These are phyloP conservation scores for Ogataea ganodermae DNA, from an alignment of 805 yeast genomes.

Conservation along the genomic window DNA sequence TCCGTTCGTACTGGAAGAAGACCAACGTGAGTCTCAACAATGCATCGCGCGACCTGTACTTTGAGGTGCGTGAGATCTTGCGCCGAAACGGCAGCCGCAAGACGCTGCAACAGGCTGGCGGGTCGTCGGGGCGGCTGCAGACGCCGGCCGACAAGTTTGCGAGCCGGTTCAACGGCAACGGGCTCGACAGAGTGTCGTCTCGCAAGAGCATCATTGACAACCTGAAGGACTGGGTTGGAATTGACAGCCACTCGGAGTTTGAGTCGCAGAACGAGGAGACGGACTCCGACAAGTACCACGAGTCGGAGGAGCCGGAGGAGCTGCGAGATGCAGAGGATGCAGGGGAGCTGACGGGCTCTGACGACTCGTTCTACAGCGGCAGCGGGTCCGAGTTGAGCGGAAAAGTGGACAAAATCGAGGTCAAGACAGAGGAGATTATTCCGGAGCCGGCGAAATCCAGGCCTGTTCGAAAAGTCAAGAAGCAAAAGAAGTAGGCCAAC, in stretches of 20 bases:
- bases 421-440: background rate
- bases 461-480: background rate
- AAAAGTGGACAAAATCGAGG: constrained; percentile 2
- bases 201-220: constrained; percentile 35
- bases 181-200: constrained; percentile 28
- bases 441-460: background rate
- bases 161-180: constrained; percentile 60
- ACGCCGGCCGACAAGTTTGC: constrained; percentile 73
- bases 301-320: constrained; percentile 9
- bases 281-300: constrained; percentile 2
- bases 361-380: constrained; percentile 8
- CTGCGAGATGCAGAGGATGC: constrained; percentile 21
- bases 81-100: constrained; percentile 32
- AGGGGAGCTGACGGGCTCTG: constrained; percentile 9
- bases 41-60: constrained; percentile 79
- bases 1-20: constrained; percentile 81
- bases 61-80: constrained; percentile 78
- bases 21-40: constrained; percentile 67
- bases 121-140: constrained; percentile 21
- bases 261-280: constrained; percentile 21
- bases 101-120: constrained; percentile 15
- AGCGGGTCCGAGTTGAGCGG: background rate
- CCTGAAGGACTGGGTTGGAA: constrained; percentile 39
- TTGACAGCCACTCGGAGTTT: constrained; percentile 30
- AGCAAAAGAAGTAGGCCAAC: background rate